Evolutionary conservation across 2,329 filamentous ascomycete genomes (phyloP).

Genomic region (Cytospora paraplurivora): DNA sequence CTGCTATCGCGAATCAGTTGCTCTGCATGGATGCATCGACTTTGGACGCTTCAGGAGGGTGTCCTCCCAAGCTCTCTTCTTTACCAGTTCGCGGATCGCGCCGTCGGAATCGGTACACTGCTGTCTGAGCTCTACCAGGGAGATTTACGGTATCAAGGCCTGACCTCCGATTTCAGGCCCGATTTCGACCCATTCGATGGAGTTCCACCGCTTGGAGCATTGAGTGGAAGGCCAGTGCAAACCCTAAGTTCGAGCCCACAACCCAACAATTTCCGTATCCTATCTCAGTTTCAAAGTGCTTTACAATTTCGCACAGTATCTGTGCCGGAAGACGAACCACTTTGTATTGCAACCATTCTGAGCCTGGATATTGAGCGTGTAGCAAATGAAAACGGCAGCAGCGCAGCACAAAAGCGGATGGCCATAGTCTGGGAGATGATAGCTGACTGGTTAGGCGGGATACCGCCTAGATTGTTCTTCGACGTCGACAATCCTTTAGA

Average conservation of each 20-base stretch:
- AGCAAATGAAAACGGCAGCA: slow-evolving; percentile 17
- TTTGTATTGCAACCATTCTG: slow-evolving; percentile 38
- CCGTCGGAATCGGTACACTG: slow-evolving; percentile 24
- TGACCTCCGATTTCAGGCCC: neutral
- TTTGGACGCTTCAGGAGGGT: slow-evolving; percentile 44
- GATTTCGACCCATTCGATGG: neutral
- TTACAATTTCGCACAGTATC: slow-evolving; percentile 37
- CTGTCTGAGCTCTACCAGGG: neutral
- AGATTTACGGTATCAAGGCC: neutral
- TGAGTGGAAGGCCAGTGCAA: neutral
- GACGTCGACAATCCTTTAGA: slow-evolving; percentile 32
- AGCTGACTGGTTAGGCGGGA: slow-evolving; percentile 25
- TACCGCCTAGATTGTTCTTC: slow-evolving; percentile 33
- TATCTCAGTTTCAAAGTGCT: slow-evolving; percentile 32
- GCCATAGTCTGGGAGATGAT: slow-evolving; percentile 33
- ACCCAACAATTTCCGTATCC: neutral
- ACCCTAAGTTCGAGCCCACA: neutral
- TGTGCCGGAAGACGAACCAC: slow-evolving; percentile 36
- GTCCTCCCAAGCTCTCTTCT: slow-evolving; percentile 37
- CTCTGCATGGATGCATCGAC: slow-evolving; percentile 43
- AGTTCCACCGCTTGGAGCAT: neutral
- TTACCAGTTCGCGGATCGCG: slow-evolving; percentile 39
- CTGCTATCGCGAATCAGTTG: slow-evolving; percentile 36
- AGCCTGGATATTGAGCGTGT: slow-evolving; percentile 31
- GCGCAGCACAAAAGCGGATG: slow-evolving; percentile 32